Conservation (phyloP, 495 filamentous ascomycete species). For the Podospora anserina region DNA sequence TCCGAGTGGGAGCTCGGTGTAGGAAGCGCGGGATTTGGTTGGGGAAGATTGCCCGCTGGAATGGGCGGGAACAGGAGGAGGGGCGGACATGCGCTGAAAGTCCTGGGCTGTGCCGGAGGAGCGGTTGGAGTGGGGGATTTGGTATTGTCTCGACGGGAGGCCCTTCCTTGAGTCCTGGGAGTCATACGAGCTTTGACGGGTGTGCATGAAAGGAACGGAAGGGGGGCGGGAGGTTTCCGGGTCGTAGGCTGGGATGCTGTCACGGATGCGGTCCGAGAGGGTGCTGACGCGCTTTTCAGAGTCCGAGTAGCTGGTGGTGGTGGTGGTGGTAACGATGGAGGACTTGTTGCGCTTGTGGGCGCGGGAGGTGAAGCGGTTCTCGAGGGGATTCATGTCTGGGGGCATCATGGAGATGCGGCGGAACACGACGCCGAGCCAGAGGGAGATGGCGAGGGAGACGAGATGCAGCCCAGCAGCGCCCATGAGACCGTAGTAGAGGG, state of each 20-base stretch:
- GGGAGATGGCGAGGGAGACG: constrained; percentile 62
- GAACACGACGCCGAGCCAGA: constrained; percentile 73
- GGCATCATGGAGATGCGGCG: constrained; percentile 74
- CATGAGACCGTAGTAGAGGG: constrained; percentile 62
- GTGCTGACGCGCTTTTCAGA: constrained; percentile 50
- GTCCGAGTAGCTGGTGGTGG: constrained; percentile 47
- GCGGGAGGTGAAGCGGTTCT: constrained; percentile 78
- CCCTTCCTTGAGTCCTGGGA: constrained; percentile 49
- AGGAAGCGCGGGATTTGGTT: constrained; percentile 29
- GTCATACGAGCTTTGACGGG: constrained; percentile 53
- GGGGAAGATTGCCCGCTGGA: background rate
- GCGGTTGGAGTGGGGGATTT: constrained; percentile 42
- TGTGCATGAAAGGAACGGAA: constrained; percentile 73
- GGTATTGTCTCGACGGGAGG: constrained; percentile 51
- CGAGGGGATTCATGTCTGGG: constrained; percentile 89
- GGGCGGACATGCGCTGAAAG: constrained; percentile 42
- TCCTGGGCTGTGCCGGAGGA: constrained; percentile 38
- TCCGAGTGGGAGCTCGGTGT: constrained; percentile 39
- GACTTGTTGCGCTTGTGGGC: constrained; percentile 73
- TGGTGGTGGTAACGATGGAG: constrained; percentile 55
- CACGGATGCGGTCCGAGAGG: constrained; percentile 45
- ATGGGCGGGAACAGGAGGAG: constrained; percentile 20
- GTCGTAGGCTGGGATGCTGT: constrained; percentile 51
- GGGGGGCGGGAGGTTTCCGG: constrained; percentile 51
- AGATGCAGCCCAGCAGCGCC: constrained; percentile 63